These are phyloP conservation scores for Vigna angularis DNA, from an alignment of 306 rosid species.

Conservation along the genomic window DNA sequence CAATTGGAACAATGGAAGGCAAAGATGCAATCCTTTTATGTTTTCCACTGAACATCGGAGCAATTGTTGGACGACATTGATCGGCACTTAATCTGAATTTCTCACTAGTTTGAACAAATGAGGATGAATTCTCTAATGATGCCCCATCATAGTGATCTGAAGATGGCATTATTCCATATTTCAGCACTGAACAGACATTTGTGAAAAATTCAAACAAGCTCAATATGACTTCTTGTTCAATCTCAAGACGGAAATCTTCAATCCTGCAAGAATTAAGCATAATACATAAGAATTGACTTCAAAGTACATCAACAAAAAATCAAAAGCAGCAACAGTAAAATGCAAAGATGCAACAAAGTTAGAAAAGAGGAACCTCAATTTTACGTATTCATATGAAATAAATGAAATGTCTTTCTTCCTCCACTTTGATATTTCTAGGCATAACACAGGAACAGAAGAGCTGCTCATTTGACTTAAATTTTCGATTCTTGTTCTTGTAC, in stretches of 20 bases:
- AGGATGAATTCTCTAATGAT: conserved; percentile 49
- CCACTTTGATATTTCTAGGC: conserved; percentile 88
- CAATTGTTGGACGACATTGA: conserved; percentile 45
- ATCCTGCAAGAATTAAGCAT: conserved; percentile 69
- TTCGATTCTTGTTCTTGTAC: conserved; percentile 52
- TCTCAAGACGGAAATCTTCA: conserved; percentile 88
- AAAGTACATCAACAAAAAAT: conserved; percentile 18
- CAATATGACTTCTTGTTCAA: conserved; percentile 91
- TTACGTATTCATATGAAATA: conserved; percentile 86
- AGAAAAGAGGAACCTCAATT: conserved; percentile 69
- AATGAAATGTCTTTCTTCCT: conserved; percentile 85
- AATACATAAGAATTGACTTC: conserved; percentile 32
- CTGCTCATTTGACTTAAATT: conserved; percentile 52
- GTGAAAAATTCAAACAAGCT: conserved; percentile 79
- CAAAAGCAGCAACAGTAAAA: conserved; percentile 2
- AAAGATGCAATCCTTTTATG: conserved; percentile 49
- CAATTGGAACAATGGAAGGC: conserved; percentile 85
- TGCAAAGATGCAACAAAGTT: conserved; percentile 33
- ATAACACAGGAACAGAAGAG: conserved; percentile 66
- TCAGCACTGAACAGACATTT: conserved; percentile 67
- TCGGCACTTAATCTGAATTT: conserved; percentile 50
- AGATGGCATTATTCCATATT: conserved; percentile 55
- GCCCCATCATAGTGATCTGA: conserved; percentile 54
- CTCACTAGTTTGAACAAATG: conserved; percentile 49
- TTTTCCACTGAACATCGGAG: conserved; percentile 52